Evolutionary conservation across 495 filamentous ascomycete genomes (phyloP), one percentile per base, ranked within the genome.

Genomic region (Penicillium riverlandense): DNA sequence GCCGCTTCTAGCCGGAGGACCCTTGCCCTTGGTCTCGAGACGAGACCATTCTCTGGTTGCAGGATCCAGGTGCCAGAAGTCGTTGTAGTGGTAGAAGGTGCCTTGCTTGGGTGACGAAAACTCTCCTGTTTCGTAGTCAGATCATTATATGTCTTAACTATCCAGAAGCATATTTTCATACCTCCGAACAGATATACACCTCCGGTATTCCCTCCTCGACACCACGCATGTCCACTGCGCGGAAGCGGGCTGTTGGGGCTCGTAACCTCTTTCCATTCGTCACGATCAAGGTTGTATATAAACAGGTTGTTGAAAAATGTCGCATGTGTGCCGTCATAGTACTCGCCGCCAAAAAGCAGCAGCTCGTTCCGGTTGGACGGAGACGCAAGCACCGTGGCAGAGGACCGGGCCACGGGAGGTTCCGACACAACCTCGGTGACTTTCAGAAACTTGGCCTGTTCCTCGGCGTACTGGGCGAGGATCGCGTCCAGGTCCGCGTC

Each of bases 71-170:
- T 86, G 76, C 92, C 92, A 98, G 59, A 97, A 96, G 59, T 96
- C 92, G 62, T 95, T 95, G 69, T 98, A 98, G 55, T 98, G 92
- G 58, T 98, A 96, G 60, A 98, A 98, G 1, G 91, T 98, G 4
- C 92, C 92, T 61, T 98, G 92, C 56, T 96, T 98, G 1, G 92
- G 92, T 8, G 75, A 82, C 2, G 79, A 86, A 41, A 84, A 83
- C 52, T 81, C 77, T 35, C 69, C 65, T 66, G 36, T 33, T 38
- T 11, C 7, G 15, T 8, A 34, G 44, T 45, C 39, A 57, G 43
- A 29, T 38, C 30, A 77, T 48, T 79, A 71, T 42, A 11, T 35
- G 7, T 2, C 29, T 13, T 4, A 28, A 0, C 11, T 6, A 11
- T 7, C 29, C 13, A 8, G 31, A 11, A 29, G 4, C 11, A 34